phyloP scores from a whole-genome alignment of 257 asterid genomes.

The Scutellaria minor region DNA sequence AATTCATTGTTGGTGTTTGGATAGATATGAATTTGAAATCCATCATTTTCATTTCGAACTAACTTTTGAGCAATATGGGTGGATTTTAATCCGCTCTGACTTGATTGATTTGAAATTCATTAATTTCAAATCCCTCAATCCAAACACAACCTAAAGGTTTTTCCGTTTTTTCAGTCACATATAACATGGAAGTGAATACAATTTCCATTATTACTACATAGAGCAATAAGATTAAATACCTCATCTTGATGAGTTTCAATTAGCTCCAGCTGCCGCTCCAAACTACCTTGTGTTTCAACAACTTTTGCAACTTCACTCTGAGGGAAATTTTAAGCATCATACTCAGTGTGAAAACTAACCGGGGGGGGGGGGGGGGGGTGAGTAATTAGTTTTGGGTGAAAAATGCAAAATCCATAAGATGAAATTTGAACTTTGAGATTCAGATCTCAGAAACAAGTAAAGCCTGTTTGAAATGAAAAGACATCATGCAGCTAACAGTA shows the following conservation, averaged over 20 bases:
- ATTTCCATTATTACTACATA: slow-evolving; percentile 22
- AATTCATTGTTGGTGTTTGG: no score
- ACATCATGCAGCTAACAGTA: slow-evolving; percentile 16
- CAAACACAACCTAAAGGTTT: no score
- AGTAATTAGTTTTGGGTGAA: not conserved
- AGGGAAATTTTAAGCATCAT: slow-evolving; percentile 29
- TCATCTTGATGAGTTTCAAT: slow-evolving; percentile 97
- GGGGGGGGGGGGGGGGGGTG: not conserved
- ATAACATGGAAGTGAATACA: slow-evolving; percentile 18
- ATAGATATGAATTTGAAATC: no score
- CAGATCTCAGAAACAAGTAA: not conserved
- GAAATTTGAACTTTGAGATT: not conserved
- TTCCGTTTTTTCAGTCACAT: not conserved
- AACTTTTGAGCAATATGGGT: no score
- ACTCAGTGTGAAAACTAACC: slow-evolving; percentile 22
- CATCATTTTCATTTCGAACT: no score
- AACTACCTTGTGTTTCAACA: slow-evolving; percentile 77
- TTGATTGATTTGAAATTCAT: no score
- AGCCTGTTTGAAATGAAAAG: slow-evolving; percentile 8
- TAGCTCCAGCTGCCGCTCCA: slow-evolving; percentile 92
- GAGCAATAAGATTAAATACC: slow-evolving; percentile 49
- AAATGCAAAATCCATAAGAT: slow-evolving; percentile 14
- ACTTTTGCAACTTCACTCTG: slow-evolving; percentile 96
- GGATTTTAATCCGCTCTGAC: no score
- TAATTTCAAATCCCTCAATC: no score